Base-by-base conservation (phyloP, 345 rosid genomes). In the Syzygium oleosum region DNA sequence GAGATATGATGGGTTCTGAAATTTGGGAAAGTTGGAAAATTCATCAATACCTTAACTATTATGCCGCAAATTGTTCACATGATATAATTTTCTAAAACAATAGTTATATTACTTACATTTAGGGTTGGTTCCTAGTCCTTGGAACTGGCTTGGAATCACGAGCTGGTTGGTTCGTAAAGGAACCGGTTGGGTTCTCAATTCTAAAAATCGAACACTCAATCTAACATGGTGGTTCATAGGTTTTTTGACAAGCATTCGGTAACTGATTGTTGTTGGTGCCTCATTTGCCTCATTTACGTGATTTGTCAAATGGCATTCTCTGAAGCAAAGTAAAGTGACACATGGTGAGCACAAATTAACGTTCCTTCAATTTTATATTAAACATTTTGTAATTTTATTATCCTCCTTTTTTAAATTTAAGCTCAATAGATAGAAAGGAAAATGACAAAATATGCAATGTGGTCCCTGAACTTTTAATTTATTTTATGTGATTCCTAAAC, bases 131-230 rank as follows among this genome's bases (percentile, higher is more conserved):
- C 23, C 0, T 9, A 0, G 78, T 16, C 12, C 79, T 31, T 68
- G 79, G 43, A 65, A 68, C 34, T 2, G 5, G 19, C 21, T 0
- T 16, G 0, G 19, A 16, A 65, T 65, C 0, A 5, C 0, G 22
- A 65, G 7, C 16, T 0, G 1, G 11, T 3, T 11, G 21, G 38
- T 31, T 68, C 23, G 5, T 68, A 16, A 68, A 55, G 21, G 43
- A 68, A 68, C 23, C 1, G 8, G 0, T 68, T 68, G 79, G 23
- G 43, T 15, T 31, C 5, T 12, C 11, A 2, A 1, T 31, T 68
- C 12, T 14, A 31, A 16, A 31, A 68, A 68, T 68, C 0, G 0
- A 6, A 68, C 17, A 68, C 22, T 5, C 3, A 68, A 12, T 3
- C 19, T 7, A 4, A 16, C 1, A 65, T 0, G 22, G 19, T 65